Evolutionary conservation across 2,329 filamentous ascomycete species (phyloP).

Genomic region (Ceratocystis papillata): DNA sequence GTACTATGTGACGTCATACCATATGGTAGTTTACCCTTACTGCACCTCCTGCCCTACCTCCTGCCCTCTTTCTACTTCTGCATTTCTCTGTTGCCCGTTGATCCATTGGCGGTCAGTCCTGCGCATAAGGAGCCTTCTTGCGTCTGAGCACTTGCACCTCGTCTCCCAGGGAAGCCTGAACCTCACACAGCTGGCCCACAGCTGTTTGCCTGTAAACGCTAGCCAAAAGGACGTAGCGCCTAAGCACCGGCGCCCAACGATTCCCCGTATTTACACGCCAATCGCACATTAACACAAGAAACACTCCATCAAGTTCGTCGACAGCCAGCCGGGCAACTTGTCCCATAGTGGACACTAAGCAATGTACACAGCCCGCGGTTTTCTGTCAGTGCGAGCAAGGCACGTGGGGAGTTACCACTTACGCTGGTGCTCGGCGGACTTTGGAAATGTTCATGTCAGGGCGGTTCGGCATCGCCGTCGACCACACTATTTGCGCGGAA

Average conservation of each 20-base stretch:
- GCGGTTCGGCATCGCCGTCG: slow-evolving; percentile 39
- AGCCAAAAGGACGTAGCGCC: slow-evolving; percentile 55
- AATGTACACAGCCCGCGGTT: slow-evolving; percentile 60
- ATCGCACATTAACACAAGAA: slow-evolving; percentile 61
- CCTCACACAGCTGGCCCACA: not conserved
- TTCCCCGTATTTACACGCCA: slow-evolving; percentile 58
- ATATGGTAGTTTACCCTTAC: not conserved
- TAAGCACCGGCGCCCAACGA: slow-evolving; percentile 61
- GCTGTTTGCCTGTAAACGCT: slow-evolving; percentile 21
- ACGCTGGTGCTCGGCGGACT: slow-evolving; percentile 51
- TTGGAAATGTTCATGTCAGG: slow-evolving; percentile 67
- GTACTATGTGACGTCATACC: slow-evolving; percentile 2
- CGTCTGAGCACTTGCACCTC: slow-evolving; percentile 42
- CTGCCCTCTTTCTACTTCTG: not conserved
- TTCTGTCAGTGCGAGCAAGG: slow-evolving; percentile 48
- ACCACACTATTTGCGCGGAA: slow-evolving; percentile 62
- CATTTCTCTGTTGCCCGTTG: not conserved
- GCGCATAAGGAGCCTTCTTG: slow-evolving; percentile 43
- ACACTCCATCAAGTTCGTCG: slow-evolving; percentile 47
- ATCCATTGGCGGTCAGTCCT: slow-evolving; percentile 38
- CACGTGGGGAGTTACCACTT: not conserved
- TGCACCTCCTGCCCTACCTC: not conserved
- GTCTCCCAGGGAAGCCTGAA: slow-evolving; percentile 44
- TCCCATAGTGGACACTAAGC: slow-evolving; percentile 60
- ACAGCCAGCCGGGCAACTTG: slow-evolving; percentile 46